phyloP scores from a whole-genome alignment of 805 yeast genomes.

The Suhomyces faveliae region DNA sequence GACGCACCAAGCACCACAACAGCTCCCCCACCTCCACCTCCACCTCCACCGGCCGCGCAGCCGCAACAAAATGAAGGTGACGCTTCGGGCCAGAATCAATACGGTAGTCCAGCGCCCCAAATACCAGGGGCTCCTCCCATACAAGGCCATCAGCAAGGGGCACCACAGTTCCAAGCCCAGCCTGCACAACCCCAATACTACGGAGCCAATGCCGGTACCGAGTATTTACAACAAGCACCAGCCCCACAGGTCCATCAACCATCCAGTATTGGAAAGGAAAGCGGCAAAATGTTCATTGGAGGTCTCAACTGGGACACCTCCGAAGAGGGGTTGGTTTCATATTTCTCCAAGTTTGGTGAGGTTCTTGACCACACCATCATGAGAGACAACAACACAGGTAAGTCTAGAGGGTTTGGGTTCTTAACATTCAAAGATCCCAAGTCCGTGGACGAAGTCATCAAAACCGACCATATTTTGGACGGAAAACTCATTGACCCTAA shows the following conservation, averaged over 20 bases:
- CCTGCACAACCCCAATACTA: not conserved
- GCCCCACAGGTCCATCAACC: constrained; percentile 17
- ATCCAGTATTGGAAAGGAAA: constrained; percentile 50
- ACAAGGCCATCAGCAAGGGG: constrained; percentile 12
- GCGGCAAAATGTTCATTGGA: constrained; percentile 92
- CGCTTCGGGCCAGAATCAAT: not conserved
- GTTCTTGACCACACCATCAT: constrained; percentile 85
- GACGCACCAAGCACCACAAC: not conserved
- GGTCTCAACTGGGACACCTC: constrained; percentile 98
- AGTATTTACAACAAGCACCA: constrained; percentile 8
- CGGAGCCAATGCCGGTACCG: not conserved
- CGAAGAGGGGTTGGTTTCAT: constrained; percentile 78
- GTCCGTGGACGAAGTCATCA: constrained; percentile 83
- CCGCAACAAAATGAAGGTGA: not conserved
- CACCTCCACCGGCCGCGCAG: constrained; percentile 4
- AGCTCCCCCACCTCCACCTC: constrained; percentile 7
- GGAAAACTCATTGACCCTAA: constrained; percentile 97
- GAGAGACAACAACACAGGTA: constrained; percentile 85
- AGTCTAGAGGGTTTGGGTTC: constrained; percentile 94
- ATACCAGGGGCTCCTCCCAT: constrained; percentile 5
- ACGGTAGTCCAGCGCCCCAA: constrained; percentile 21
- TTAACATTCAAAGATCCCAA: constrained; percentile 79
- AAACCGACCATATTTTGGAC: constrained; percentile 83
- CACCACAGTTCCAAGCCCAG: constrained; percentile 7
- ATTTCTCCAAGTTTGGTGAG: constrained; percentile 86